Conservation (phyloP, 192 early-diverging fungal genomes). For the Podila minutissima region DNA sequence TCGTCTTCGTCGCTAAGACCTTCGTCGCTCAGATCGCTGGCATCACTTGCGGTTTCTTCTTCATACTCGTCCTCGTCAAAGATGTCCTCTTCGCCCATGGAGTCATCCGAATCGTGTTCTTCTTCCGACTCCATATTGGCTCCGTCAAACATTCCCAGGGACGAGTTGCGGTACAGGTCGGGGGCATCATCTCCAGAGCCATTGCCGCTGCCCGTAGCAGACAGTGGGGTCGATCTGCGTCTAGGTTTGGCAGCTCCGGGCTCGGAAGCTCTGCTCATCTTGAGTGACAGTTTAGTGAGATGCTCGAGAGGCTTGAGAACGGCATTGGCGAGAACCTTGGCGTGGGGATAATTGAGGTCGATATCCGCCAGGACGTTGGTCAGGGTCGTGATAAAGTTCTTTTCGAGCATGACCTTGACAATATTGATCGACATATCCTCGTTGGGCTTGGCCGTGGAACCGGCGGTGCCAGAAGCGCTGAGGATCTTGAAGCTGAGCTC, state of each 20-base stretch:
- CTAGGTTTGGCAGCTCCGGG: conserved; percentile 45
- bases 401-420: conserved; percentile 89
- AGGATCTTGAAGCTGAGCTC: conserved; percentile 77
- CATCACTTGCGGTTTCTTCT: conserved; percentile 72
- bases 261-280: conserved; percentile 77
- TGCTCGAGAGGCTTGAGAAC: conserved; percentile 91
- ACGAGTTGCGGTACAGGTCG: conserved; percentile 84
- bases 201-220: conserved; percentile 37
- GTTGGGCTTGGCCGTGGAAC: conserved; percentile 27
- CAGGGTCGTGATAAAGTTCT: conserved; percentile 81
- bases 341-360: conserved; percentile 90
- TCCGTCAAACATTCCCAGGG: conserved; percentile 83
- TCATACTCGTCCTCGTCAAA: conserved; percentile 77
- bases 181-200: conserved; percentile 76
- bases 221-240: conserved; percentile 54
- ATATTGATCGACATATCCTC: conserved; percentile 72
- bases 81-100: conserved; percentile 69
- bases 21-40: conserved; percentile 66
- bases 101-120: conserved; percentile 60
- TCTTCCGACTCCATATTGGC: conserved; percentile 79
- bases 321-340: conserved; percentile 75
- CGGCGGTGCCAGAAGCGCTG: conserved; percentile 50
- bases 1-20: conserved; percentile 64
- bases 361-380: conserved; percentile 85
- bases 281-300: conserved; percentile 89